Evolutionary conservation across 192 early-diverging fungal genomes (phyloP).

Genomic region (Backusella psychrophila): DNA sequence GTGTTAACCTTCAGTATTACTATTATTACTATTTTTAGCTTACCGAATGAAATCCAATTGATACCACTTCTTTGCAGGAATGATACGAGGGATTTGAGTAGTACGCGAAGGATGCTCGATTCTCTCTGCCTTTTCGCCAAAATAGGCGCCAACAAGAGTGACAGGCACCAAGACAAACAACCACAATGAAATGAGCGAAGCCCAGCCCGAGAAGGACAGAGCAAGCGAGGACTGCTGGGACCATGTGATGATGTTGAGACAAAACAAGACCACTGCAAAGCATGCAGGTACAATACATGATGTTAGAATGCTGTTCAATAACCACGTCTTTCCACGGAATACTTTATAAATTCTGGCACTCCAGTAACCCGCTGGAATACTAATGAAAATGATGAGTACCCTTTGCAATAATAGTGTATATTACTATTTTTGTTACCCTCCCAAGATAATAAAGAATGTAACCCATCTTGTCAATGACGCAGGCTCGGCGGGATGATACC

Average conservation of each 20-base stretch:
- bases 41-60: constrained; percentile 53
- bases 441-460: constrained; percentile 49
- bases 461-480: constrained; percentile 6
- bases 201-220: constrained; percentile 85
- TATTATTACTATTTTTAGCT: background rate
- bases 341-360: constrained; percentile 69
- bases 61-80: constrained; percentile 80
- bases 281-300: constrained; percentile 55
- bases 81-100: constrained; percentile 89
- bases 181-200: constrained; percentile 81
- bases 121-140: constrained; percentile 48
- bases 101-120: constrained; percentile 86
- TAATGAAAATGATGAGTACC: background rate
- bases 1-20: background rate
- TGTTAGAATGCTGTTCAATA: constrained; percentile 65
- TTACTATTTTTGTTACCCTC: constrained; percentile 27
- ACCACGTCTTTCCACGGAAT: constrained; percentile 68
- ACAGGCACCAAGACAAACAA: constrained; percentile 75
- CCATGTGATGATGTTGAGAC: constrained; percentile 88
- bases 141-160: constrained; percentile 81
- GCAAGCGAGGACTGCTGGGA: constrained; percentile 84
- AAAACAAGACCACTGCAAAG: constrained; percentile 61
- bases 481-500: constrained; percentile 28
- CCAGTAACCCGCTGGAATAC: constrained; percentile 60
- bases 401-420: too few species aligned